These are phyloP conservation scores for Dendrostoma leiphaemia DNA, from an alignment of 2,329 filamentous ascomycete species.

Conservation along the genomic window DNA sequence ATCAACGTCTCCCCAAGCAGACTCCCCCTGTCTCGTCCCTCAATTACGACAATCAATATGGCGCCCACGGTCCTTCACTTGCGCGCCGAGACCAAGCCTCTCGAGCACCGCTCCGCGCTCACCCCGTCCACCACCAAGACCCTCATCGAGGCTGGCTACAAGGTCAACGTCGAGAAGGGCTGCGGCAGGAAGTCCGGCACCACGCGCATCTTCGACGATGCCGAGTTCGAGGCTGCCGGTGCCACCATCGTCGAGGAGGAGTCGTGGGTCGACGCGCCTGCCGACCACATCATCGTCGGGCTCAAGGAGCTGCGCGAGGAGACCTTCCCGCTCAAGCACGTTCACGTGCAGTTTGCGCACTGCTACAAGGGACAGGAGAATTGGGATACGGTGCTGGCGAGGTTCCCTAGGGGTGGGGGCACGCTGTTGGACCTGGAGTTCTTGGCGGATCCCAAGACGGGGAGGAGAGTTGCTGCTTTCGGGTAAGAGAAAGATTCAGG, in stretches of 20 bases:
- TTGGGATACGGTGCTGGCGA: slow-evolving; percentile 76
- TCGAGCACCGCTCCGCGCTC: slow-evolving; percentile 53
- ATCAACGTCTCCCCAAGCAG: neutral
- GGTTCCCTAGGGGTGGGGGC: slow-evolving; percentile 75
- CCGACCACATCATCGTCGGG: slow-evolving; percentile 69
- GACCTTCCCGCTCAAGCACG: slow-evolving; percentile 69
- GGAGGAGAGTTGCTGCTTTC: slow-evolving; percentile 70
- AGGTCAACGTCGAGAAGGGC: slow-evolving; percentile 62
- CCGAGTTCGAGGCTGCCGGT: slow-evolving; percentile 61
- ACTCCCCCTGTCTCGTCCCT: neutral
- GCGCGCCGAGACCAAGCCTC: slow-evolving; percentile 58
- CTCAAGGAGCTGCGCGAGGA: slow-evolving; percentile 77
- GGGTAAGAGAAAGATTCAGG: slow-evolving; percentile 43
- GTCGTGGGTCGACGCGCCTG: slow-evolving; percentile 65
- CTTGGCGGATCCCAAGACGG: slow-evolving; percentile 64
- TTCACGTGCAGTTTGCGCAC: slow-evolving; percentile 70
- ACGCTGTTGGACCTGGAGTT: slow-evolving; percentile 87
- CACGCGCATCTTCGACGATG: slow-evolving; percentile 64
- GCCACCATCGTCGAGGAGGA: slow-evolving; percentile 64
- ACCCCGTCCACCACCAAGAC: slow-evolving; percentile 41
- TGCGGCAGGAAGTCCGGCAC: slow-evolving; percentile 37
- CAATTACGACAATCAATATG: slow-evolving; percentile 21
- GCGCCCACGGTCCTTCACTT: slow-evolving; percentile 47
- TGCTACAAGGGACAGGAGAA: slow-evolving; percentile 75
- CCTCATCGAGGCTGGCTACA: slow-evolving; percentile 68